These are phyloP conservation scores for Sesbania bispinosa DNA, from an alignment of 306 rosid species.

Conservation along the genomic window DNA sequence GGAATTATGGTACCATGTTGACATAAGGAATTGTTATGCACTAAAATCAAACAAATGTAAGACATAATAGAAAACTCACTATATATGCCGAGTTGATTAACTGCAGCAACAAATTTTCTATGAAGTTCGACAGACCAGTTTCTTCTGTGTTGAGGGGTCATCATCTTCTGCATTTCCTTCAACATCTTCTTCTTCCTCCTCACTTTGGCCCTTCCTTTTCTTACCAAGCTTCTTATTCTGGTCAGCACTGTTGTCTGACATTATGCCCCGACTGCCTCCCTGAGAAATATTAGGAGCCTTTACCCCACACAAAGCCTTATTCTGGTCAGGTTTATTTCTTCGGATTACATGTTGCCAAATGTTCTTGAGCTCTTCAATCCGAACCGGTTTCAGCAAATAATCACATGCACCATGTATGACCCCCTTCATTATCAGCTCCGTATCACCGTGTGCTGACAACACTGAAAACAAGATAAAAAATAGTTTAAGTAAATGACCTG, in stretches of 20 bases:
- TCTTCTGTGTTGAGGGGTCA: conserved; percentile 66
- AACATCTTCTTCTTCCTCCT: conserved; percentile 61
- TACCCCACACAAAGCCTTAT: conserved; percentile 33
- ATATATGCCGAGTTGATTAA: conserved; percentile 65
- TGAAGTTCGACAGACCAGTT: conserved; percentile 81
- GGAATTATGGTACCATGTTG: neutral
- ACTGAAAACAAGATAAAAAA: conserved; percentile 43
- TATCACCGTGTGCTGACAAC: conserved; percentile 79
- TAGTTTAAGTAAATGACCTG: conserved; percentile 13
- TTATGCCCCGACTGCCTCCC: conserved; percentile 43
- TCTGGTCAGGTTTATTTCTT: conserved; percentile 46
- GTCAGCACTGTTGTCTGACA: conserved; percentile 35
- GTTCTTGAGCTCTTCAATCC: conserved; percentile 81
- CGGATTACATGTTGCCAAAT: conserved; percentile 91
- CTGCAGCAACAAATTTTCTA: conserved; percentile 73
- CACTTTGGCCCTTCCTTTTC: conserved; percentile 59
- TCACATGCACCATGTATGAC: conserved; percentile 78
- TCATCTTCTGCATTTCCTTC: conserved; percentile 59
- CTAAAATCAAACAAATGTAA: conserved; percentile 1
- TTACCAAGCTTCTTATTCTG: conserved; percentile 42
- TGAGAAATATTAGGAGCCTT: conserved; percentile 27
- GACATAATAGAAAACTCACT: conserved; percentile 47
- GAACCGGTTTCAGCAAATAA: conserved; percentile 77
- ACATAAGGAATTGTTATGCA: neutral
- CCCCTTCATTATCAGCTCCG: conserved; percentile 79